Evolutionary conservation across 306 rosid species (phyloP).

Genomic region (Myrica gale): DNA sequence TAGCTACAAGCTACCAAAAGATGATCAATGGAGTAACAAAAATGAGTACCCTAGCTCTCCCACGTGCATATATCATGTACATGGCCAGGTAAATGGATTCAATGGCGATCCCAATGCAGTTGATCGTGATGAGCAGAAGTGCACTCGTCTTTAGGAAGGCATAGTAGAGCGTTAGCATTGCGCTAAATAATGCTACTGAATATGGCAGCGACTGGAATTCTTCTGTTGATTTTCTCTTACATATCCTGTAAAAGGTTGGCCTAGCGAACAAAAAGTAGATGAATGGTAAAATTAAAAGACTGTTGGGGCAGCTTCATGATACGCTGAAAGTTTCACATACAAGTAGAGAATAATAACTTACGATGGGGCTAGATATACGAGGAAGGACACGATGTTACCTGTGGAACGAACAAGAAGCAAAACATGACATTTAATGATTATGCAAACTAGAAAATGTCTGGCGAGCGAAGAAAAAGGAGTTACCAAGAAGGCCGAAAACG

Average conservation of each 20-base stretch:
- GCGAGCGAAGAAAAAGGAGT: neutral
- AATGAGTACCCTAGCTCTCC: slow-evolving; percentile 18
- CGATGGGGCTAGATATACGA: slow-evolving; percentile 38
- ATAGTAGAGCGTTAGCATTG: slow-evolving; percentile 40
- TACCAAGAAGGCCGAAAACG: slow-evolving; percentile 50
- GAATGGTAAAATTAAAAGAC: neutral
- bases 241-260: slow-evolving; percentile 37
- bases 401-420: neutral
- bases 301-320: neutral
- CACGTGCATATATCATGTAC: slow-evolving; percentile 31
- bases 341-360: slow-evolving; percentile 12
- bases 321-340: neutral
- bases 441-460: neutral
- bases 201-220: slow-evolving; percentile 40
- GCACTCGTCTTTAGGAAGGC: slow-evolving; percentile 30
- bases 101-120: slow-evolving; percentile 27
- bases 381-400: slow-evolving; percentile 30
- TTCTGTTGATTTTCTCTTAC: slow-evolving; percentile 33
- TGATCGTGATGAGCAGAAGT: slow-evolving; percentile 31
- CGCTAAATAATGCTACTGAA: slow-evolving; percentile 42
- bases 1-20: neutral
- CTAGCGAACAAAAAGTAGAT: neutral
- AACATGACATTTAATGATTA: neutral
- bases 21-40: neutral
- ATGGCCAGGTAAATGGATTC: slow-evolving; percentile 29